These are phyloP conservation scores for Mycena epipterygia DNA, from an alignment of 768 basidiomycete genomes.

Conservation along the genomic window DNA sequence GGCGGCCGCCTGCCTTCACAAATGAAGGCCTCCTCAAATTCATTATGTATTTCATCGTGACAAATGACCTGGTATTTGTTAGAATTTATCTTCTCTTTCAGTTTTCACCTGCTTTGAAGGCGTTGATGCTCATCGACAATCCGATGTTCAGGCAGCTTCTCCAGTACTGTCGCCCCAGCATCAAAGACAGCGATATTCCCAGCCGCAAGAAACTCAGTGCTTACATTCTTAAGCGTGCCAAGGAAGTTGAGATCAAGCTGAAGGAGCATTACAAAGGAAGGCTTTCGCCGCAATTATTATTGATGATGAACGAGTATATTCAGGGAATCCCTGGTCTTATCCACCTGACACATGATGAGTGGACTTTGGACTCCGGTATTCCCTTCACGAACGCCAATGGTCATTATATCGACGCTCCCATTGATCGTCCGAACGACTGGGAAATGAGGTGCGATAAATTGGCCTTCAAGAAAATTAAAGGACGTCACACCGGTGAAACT, in stretches of 20 bases:
- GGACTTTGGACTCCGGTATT: conserved; percentile 32
- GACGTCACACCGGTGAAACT: conserved; percentile 22
- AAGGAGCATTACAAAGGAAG: neutral
- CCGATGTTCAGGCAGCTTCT: neutral
- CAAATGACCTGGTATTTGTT: neutral
- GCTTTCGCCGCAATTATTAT: neutral
- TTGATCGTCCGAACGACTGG: conserved; percentile 24
- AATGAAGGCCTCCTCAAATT: neutral
- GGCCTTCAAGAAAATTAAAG: conserved; percentile 22
- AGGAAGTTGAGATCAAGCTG: neutral
- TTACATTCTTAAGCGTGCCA: neutral
- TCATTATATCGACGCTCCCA: conserved; percentile 24
- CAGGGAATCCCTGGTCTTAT: neutral
- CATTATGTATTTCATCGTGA: neutral
- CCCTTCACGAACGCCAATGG: conserved; percentile 36
- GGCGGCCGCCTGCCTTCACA: neutral
- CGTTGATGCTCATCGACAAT: too few relatives aligned
- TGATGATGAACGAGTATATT: neutral
- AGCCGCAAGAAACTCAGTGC: neutral
- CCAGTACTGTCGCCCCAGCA: neutral
- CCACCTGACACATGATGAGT: conserved; percentile 28
- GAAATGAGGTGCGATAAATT: conserved; percentile 21
- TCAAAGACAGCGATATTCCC: neutral
- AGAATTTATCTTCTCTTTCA: neutral
- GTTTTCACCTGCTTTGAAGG: too few relatives aligned